phyloP scores from a whole-genome alignment of 2,329 filamentous ascomycete species.

The Pseudogymnoascus sp. region DNA sequence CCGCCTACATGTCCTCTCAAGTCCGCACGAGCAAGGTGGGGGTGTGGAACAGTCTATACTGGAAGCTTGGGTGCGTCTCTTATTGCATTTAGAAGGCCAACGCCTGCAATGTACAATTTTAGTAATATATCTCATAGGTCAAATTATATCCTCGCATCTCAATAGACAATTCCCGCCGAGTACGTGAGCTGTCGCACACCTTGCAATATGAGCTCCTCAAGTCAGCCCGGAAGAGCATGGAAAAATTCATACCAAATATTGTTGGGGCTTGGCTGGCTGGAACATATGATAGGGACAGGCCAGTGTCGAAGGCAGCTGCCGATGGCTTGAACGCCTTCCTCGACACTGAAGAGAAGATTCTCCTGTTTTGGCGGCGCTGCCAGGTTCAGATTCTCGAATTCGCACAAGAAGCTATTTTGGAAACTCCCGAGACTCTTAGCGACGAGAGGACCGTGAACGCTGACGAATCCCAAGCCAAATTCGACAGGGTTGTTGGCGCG shows the following conservation, averaged over 20 bases:
- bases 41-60: constrained; percentile 75
- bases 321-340: constrained; percentile 73
- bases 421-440: constrained; percentile 75
- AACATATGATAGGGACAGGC: constrained; percentile 75
- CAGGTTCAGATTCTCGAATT: constrained; percentile 76
- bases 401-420: constrained; percentile 70
- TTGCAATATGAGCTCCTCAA: constrained; percentile 59
- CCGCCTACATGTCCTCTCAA: constrained; percentile 52
- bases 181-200: constrained; percentile 77
- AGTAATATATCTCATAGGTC: constrained; percentile 50
- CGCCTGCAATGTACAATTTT: constrained; percentile 26
- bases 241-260: constrained; percentile 66
- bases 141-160: constrained; percentile 82
- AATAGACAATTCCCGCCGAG: constrained; percentile 80
- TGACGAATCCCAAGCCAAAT: constrained; percentile 82
- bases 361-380: constrained; percentile 72
- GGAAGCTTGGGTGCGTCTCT: constrained; percentile 70
- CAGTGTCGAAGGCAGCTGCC: constrained; percentile 66
- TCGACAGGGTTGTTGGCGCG: constrained; percentile 62
- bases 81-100: constrained; percentile 11
- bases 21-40: constrained; percentile 46
- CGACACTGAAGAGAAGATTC: constrained; percentile 69
- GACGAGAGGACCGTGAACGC: constrained; percentile 77
- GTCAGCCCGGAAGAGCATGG: constrained; percentile 72
- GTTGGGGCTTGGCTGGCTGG: constrained; percentile 89